These are phyloP conservation scores for Pouteria glomerata DNA, from an alignment of 148 eudicot species.

Conservation along the genomic window DNA sequence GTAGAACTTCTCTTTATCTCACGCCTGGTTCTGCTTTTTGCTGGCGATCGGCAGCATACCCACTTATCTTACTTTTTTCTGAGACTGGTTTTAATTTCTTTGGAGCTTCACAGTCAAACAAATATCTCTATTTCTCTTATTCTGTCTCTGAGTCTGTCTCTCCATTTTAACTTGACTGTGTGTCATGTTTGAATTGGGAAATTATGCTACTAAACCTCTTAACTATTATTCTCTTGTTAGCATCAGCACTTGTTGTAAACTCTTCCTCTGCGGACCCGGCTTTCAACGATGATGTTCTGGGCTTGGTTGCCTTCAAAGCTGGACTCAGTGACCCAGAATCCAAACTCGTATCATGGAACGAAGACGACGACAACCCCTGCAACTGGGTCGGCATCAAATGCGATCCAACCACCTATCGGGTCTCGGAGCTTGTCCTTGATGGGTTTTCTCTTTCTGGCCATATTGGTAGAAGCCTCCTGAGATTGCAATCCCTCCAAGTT, in stretches of 20 bases:
- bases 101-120: too few species aligned
- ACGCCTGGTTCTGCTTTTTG: too few species aligned
- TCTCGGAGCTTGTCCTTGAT: constrained; percentile 49
- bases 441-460: constrained; percentile 73
- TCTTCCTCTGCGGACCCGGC: constrained; percentile 27
- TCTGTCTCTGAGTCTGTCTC: too few species aligned
- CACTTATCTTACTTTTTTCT: too few species aligned
- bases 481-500: constrained; percentile 42
- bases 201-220: constrained; percentile 24
- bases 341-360: constrained; percentile 66
- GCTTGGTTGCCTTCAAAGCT: constrained; percentile 61
- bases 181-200: constrained; percentile 6
- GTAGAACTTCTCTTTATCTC: too few species aligned
- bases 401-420: constrained; percentile 43
- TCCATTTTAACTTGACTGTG: too few species aligned
- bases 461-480: constrained; percentile 47
- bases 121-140: too few species aligned
- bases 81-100: too few species aligned
- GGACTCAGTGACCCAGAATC: constrained; percentile 60
- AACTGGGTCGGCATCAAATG: constrained; percentile 73
- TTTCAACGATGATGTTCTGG: constrained; percentile 85
- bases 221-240: constrained; percentile 19
- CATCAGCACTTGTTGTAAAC: constrained; percentile 19
- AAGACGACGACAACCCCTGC: constrained; percentile 62
- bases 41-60: too few species aligned